Percentiles rank a stretch among this genome's conserved stretches.
phyloP scores from a whole-genome alignment of 805 yeast genomes.

The Kregervanrija delftensis region DNA sequence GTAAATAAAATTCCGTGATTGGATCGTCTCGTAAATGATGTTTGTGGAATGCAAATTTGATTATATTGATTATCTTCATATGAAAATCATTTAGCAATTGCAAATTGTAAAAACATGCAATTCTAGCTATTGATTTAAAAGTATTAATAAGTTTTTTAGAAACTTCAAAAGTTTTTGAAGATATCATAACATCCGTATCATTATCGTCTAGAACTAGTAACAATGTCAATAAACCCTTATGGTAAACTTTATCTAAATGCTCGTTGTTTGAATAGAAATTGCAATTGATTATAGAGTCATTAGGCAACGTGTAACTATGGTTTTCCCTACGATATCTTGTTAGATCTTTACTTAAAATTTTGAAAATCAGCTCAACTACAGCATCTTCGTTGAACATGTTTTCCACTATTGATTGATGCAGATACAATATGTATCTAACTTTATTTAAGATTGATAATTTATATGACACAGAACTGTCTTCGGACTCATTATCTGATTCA shows the following conservation, averaged over 20 bases:
- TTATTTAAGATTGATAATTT: constrained; percentile 6
- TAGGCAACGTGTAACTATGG: no score
- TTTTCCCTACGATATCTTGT: no score
- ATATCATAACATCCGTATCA: no score
- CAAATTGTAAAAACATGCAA: constrained; percentile 3
- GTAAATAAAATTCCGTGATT: constrained; percentile 18
- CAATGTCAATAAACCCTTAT: no score
- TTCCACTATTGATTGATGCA: constrained; percentile 4
- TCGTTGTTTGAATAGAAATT: no score
- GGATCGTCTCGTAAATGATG: constrained; percentile 3
- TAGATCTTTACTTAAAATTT: no score
- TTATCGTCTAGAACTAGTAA: no score
- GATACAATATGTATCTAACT: constrained; percentile 3
- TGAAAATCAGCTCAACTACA: background rate
- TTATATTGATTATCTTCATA: constrained; percentile 1
- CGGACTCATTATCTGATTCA: background rate
- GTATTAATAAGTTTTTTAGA: no score
- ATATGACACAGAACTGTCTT: constrained; percentile 3
- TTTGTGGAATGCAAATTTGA: constrained; percentile 6
- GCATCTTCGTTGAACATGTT: constrained; percentile 1
- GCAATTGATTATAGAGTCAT: no score
- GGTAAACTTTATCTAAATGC: no score
- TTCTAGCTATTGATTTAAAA: no score
- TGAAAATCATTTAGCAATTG: constrained; percentile 3
- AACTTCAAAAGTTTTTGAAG: no score